These are phyloP conservation scores for Microsporum audouinii DNA, from an alignment of 2,329 filamentous ascomycete species.

Conservation along the genomic window DNA sequence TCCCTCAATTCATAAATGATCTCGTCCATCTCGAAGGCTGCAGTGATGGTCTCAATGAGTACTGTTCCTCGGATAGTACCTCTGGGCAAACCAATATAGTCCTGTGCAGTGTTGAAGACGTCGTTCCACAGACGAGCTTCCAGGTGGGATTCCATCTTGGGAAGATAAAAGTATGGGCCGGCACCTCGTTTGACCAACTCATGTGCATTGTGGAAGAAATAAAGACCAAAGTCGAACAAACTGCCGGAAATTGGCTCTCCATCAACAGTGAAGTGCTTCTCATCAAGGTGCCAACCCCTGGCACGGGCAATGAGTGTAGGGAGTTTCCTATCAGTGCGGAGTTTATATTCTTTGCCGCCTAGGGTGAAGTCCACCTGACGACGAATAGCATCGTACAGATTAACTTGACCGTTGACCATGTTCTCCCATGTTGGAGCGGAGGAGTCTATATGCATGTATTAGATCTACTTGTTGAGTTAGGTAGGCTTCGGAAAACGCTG, in stretches of 20 bases:
- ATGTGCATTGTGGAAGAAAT: constrained; percentile 96
- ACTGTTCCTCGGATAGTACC: constrained; percentile 93
- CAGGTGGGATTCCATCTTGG: constrained; percentile 96
- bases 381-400: constrained; percentile 91
- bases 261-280: constrained; percentile 95
- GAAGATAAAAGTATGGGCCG: constrained; percentile 95
- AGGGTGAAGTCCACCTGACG: constrained; percentile 93
- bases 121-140: constrained; percentile 98
- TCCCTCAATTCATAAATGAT: constrained; percentile 99
- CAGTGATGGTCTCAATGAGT: constrained; percentile 93
- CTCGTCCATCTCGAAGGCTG: constrained; percentile 99
- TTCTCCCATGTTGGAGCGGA: constrained; percentile 97
- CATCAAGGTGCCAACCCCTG: constrained; percentile 93
- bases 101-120: constrained; percentile 88
- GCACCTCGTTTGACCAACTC: constrained; percentile 73
- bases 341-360: constrained; percentile 91
- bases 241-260: constrained; percentile 86
- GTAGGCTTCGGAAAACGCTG: constrained; percentile 9
- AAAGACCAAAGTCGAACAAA: constrained; percentile 94
- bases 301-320: constrained; percentile 91
- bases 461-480: not conserved
- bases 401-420: constrained; percentile 97
- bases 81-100: constrained; percentile 77
- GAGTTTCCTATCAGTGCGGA: constrained; percentile 74
- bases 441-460: constrained; percentile 53